These are phyloP conservation scores for Euphorbia celastroides DNA, from an alignment of 441 rosid genomes.

Conservation along the genomic window DNA sequence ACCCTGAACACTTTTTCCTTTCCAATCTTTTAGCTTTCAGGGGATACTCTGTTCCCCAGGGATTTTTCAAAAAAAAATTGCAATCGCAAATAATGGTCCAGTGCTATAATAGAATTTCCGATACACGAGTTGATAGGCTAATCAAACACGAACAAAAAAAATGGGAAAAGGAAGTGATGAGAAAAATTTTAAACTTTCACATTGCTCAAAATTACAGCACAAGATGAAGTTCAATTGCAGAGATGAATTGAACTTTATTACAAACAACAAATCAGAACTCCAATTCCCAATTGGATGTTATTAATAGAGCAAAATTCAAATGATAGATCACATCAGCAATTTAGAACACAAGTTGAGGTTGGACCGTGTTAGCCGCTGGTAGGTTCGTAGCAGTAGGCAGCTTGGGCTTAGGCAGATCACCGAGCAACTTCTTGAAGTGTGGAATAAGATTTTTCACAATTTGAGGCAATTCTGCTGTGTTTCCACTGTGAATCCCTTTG, in stretches of 20 bases:
- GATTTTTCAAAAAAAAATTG: too few relatives aligned
- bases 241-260: neutral
- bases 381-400: neutral
- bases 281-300: neutral
- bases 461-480: neutral
- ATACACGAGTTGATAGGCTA: too few relatives aligned
- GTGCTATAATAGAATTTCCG: neutral
- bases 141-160: neutral
- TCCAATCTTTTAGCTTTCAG: too few relatives aligned
- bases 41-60: too few relatives aligned
- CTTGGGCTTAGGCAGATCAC: neutral
- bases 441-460: neutral
- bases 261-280: neutral
- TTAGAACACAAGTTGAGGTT: too few relatives aligned
- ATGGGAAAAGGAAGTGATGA: neutral
- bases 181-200: neutral
- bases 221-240: neutral
- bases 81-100: too few relatives aligned
- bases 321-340: neutral
- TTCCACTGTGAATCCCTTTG: neutral
- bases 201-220: neutral
- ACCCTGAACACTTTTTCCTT: too few relatives aligned
- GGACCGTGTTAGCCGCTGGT: too few relatives aligned
- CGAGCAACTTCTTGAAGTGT: neutral
- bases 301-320: neutral